Base-by-base conservation (phyloP, 768 basidiomycete genomes). In the Macrocybe gigantea region DNA sequence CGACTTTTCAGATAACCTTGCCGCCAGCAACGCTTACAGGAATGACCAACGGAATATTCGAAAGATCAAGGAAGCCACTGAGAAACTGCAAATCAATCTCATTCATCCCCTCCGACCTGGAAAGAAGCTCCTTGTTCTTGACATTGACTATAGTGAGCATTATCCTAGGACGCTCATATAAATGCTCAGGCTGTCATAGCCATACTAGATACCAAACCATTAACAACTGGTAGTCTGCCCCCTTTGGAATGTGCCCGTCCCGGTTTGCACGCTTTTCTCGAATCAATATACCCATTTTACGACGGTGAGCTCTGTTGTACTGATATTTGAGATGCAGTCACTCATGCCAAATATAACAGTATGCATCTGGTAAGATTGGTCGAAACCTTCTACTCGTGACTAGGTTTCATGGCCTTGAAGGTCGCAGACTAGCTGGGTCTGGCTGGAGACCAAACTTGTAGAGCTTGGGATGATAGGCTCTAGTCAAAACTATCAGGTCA, bases 351-450 rank as follows among this genome's bases (percentile, higher is more conserved):
- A 11, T 30, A 6, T 45, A 41, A 14, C 9, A 49, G 77, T 95
- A 51, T 88, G 86, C 56, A 86, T 94, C 52, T 94, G 92, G 91
- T 87, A 58, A 35, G 60, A 39, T 38, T 33, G 5, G 33, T 15
- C 9, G 14, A 30, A 5, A 13, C 15, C 22, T 36, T 29, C 12
- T 12, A 29, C 14, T 9, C n/a, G 22, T 32, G 30, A 47, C 35
- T 31, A 34, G 33, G 48, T 14, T 52, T 38, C 13, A 12, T 48
- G 29, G 22, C 22, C 6, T 14, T 33, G n/a, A 52, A 87, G 85
- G 85, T 85, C 82, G 1, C 87, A 90, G 60, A 93, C 91, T 3
- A 83, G 80, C 53, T 93, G 91, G 91, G 73, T 88, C 43, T 93
- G 90, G 90, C 71, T 93, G 12, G 90, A 93, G 68, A 80, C 82